phyloP scores from a whole-genome alignment of 1,284 basidiomycete genomes.

The Coniferiporia sulphurascens region DNA sequence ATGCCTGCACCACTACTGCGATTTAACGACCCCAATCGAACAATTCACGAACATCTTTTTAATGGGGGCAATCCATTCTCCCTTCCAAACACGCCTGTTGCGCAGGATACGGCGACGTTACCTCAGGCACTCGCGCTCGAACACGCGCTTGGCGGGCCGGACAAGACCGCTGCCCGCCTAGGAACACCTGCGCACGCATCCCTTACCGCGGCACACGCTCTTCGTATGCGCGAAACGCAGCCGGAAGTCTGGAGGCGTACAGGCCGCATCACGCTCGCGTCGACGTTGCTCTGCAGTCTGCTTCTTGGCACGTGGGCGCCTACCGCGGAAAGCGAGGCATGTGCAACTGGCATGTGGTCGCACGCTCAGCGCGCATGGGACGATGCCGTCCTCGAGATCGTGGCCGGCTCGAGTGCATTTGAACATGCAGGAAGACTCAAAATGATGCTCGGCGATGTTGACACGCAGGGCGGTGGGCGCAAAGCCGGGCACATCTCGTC shows the following conservation, averaged over 20 bases:
- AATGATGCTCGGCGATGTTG: slow-evolving; percentile 74
- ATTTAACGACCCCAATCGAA: slow-evolving; percentile 58
- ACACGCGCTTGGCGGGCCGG: slow-evolving; percentile 67
- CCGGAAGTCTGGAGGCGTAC: slow-evolving; percentile 71
- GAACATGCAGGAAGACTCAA: slow-evolving; percentile 66
- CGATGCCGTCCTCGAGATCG: slow-evolving; percentile 66
- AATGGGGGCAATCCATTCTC: slow-evolving; percentile 57
- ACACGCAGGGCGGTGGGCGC: slow-evolving; percentile 50
- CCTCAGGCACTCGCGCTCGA: slow-evolving; percentile 70
- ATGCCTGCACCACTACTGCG: slow-evolving; percentile 48
- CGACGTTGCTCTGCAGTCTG: slow-evolving; percentile 66
- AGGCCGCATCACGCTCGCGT: slow-evolving; percentile 64
- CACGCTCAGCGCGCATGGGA: slow-evolving; percentile 68
- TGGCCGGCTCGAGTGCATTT: slow-evolving; percentile 52
- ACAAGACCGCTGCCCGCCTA: slow-evolving; percentile 66
- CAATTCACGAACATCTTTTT: slow-evolving; percentile 58
- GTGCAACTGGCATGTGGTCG: slow-evolving; percentile 71
- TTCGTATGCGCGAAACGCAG: slow-evolving; percentile 67
- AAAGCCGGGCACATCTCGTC: slow-evolving; percentile 61
- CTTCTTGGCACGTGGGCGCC: slow-evolving; percentile 65
- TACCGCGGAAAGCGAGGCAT: slow-evolving; percentile 72
- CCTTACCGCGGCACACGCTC: slow-evolving; percentile 62
- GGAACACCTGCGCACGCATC: slow-evolving; percentile 66
- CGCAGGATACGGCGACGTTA: slow-evolving; percentile 74
- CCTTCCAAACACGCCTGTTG: slow-evolving; percentile 67